Percentiles rank a stretch among this genome's conserved stretches.
phyloP scores from a whole-genome alignment of 2,329 filamentous ascomycete genomes.

The Didymella exigua region DNA sequence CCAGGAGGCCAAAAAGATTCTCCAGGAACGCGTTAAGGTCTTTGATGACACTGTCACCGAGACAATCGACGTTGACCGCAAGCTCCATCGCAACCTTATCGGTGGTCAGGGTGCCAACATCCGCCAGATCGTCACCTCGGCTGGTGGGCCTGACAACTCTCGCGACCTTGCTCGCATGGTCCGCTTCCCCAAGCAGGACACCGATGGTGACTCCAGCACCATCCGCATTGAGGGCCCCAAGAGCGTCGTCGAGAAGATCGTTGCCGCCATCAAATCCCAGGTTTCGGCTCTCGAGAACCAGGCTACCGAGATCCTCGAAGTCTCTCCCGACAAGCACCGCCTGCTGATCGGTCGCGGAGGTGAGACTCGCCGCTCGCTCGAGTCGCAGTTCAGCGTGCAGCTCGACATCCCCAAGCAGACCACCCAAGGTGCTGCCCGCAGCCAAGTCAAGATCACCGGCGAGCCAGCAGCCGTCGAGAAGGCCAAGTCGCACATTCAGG shows the following conservation, averaged over 20 bases:
- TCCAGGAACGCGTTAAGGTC: constrained; percentile 82
- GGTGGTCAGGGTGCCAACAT: constrained; percentile 84
- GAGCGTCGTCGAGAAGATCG: constrained; percentile 85
- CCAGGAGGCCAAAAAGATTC: constrained; percentile 85
- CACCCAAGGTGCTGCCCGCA: constrained; percentile 71
- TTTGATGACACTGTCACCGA: constrained; percentile 90
- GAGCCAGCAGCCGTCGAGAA: constrained; percentile 77
- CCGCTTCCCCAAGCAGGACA: constrained; percentile 89
- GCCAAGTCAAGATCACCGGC: constrained; percentile 84
- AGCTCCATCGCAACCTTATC: constrained; percentile 89
- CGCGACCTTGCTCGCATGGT: constrained; percentile 86
- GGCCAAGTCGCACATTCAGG: constrained; percentile 83
- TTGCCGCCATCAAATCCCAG: constrained; percentile 78
- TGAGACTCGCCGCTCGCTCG: constrained; percentile 81
- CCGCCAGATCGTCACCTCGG: constrained; percentile 81
- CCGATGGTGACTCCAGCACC: constrained; percentile 74
- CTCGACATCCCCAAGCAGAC: constrained; percentile 88
- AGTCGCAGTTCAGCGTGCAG: constrained; percentile 82
- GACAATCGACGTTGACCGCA: constrained; percentile 89
- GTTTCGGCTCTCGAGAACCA: constrained; percentile 85
- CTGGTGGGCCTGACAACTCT: constrained; percentile 87
- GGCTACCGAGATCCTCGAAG: constrained; percentile 76
- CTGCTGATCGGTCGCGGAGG: constrained; percentile 90
- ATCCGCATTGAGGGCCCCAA: constrained; percentile 89
- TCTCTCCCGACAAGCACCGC: constrained; percentile 88